Conservation (phyloP, 1,139 yeast species). For the Debaryomycetaceae sp. region DNA sequence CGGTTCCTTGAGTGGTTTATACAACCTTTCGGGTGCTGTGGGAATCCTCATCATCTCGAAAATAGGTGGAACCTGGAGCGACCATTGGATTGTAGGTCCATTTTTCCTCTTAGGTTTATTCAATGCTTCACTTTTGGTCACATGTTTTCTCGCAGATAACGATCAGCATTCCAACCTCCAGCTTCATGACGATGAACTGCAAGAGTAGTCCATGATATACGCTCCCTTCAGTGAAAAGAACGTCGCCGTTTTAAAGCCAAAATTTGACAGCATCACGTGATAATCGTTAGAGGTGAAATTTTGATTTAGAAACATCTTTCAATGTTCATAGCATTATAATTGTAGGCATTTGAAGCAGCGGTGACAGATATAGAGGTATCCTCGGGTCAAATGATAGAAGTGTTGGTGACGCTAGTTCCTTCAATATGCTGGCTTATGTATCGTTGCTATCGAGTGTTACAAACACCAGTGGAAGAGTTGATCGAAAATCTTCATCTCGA, state of each 20-base stretch:
- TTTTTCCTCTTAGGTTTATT: slow-evolving; percentile 52
- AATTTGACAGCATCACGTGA: background rate
- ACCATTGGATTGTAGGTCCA: slow-evolving; percentile 56
- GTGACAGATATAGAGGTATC: background rate
- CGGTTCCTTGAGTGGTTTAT: slow-evolving; percentile 69
- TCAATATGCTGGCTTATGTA: slow-evolving; percentile 42
- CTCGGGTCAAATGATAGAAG: slow-evolving; percentile 29
- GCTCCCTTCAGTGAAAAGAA: too few species aligned
- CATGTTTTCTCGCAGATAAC: background rate
- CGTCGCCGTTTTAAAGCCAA: too few species aligned
- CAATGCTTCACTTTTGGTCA: slow-evolving; percentile 18
- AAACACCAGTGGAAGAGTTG: slow-evolving; percentile 36
- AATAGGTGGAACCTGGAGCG: slow-evolving; percentile 62
- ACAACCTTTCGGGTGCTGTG: slow-evolving; percentile 64
- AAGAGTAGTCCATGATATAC: too few species aligned
- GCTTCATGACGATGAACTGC: too few species aligned
- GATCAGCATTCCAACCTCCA: too few species aligned
- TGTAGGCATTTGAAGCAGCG: background rate
- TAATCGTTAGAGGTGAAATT: background rate
- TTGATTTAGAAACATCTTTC: background rate
- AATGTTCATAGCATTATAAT: background rate
- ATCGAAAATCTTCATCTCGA: slow-evolving; percentile 37
- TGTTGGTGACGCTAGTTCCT: slow-evolving; percentile 40
- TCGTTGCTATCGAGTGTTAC: slow-evolving; percentile 33
- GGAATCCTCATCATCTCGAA: slow-evolving; percentile 61